Base-by-base conservation (phyloP, 441 rosid species). In the Sinapis alba region DNA sequence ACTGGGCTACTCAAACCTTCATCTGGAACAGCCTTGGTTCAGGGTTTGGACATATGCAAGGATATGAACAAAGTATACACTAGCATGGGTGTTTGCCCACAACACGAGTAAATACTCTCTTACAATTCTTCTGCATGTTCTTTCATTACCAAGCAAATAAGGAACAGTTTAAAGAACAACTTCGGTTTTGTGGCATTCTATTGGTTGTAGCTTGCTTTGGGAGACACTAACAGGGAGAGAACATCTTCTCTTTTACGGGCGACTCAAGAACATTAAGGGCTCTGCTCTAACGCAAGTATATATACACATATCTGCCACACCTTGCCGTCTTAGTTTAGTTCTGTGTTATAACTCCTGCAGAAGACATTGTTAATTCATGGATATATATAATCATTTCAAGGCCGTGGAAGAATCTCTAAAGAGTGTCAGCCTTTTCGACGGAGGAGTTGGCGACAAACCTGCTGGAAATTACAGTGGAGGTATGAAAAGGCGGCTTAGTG, bases 1-100 rank as follows among this genome's bases (percentile, higher is more conserved):
- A 91, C 90, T 16, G 98, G 99, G 65, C 94, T 95, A 66, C 79
- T 93, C 26, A 90, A 88, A 74, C 96, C 99, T 60, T 80, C 92
- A 65, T 83, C 94, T 16, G 98, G 99, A 59, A 74, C 93, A 54
- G 98, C 99, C 12, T 86, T 77, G 72, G 88, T 95, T 80, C 85
- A 89, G 77, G 97, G 93, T 71, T 65, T 88, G 23, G 94, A 92
- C 78, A 82, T 95, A 77, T 69, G 62, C 61, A 87, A 86, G 65
- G 75, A 87, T 65, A 95, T 95, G 97, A 90, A 91, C 65, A 82
- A 83, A 78, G 83, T 92, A 53, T 91, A 92, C 76, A 88, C 93
- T 13, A 86, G 91, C 79, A 95, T 95, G 92, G 99, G 99, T 2
- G 98, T 95, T 20, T 95, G 99, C 75, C 99, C 98, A 5, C 99